phyloP scores from a whole-genome alignment of 2,329 filamentous ascomycete species.

The Neopestalotiopsis sp. region DNA sequence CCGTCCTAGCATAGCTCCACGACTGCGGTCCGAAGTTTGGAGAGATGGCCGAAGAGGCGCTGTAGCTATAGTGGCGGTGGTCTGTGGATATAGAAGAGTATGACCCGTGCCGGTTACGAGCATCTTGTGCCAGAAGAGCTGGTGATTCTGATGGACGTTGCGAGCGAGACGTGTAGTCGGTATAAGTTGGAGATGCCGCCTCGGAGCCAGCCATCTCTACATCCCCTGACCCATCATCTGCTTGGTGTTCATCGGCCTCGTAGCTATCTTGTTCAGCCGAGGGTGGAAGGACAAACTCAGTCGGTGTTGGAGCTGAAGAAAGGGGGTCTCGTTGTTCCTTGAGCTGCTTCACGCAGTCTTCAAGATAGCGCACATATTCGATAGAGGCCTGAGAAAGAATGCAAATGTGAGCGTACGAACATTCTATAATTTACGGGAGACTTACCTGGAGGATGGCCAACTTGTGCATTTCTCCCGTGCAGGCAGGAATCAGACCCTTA shows the following conservation, averaged over 20 bases:
- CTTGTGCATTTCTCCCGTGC: constrained; percentile 98
- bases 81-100: constrained; percentile 58
- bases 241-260: constrained; percentile 39
- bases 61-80: constrained; percentile 48
- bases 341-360: constrained; percentile 83
- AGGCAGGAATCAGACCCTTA: constrained; percentile 95
- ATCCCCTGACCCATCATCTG: constrained; percentile 46
- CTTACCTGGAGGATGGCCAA: constrained; percentile 87
- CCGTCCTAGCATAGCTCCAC: constrained; percentile 44
- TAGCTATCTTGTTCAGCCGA: constrained; percentile 32
- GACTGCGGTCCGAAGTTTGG: constrained; percentile 48
- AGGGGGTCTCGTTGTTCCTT: constrained; percentile 61
- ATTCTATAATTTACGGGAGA: background rate
- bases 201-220: constrained; percentile 67
- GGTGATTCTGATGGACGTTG: constrained; percentile 59
- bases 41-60: constrained; percentile 45
- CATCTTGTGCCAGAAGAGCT: constrained; percentile 52
- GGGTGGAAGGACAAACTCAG: constrained; percentile 35
- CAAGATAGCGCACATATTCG: constrained; percentile 92
- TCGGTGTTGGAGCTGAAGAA: constrained; percentile 32
- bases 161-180: constrained; percentile 32
- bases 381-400: constrained; percentile 75
- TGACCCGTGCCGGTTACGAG: constrained; percentile 52
- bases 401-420: background rate
- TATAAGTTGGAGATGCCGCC: constrained; percentile 52